phyloP scores from a whole-genome alignment of 2,329 filamentous ascomycete genomes.

The Penicillium sp. region DNA sequence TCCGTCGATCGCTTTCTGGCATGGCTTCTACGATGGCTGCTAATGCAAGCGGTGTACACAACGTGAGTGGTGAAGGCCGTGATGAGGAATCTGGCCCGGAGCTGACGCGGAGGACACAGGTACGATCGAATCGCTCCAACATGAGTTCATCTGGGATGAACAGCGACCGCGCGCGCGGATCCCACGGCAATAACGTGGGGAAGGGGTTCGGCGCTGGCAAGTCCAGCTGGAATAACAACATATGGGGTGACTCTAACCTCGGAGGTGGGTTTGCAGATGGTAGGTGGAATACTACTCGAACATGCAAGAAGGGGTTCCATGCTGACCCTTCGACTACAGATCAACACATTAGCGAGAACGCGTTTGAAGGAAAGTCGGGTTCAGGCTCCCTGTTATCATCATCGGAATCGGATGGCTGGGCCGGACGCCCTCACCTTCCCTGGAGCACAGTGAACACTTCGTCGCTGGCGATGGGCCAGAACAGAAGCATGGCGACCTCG shows the following conservation, averaged over 20 bases:
- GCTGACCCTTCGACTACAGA: conserved; percentile 23
- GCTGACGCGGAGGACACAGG: conserved; percentile 26
- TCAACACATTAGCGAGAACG: conserved; percentile 32
- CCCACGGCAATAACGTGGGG: conserved; percentile 45
- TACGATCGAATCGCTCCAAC: conserved; percentile 42
- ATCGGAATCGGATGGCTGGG: conserved; percentile 71
- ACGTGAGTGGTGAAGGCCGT: conserved; percentile 34
- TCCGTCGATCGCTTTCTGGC: conserved; percentile 24
- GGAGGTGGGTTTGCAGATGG: conserved; percentile 52
- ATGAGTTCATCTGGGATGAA: conserved; percentile 43
- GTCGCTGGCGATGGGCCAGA: conserved; percentile 49
- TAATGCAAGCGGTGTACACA: conserved; percentile 41
- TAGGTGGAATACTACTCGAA: no score
- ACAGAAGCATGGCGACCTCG: conserved; percentile 58
- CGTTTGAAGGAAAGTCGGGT: conserved; percentile 64
- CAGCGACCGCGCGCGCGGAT: conserved; percentile 39
- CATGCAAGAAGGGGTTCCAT: no score
- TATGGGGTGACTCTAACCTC: conserved; percentile 57
- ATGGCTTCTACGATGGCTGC: conserved; percentile 44
- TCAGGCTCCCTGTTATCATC: conserved; percentile 71
- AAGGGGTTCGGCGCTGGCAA: conserved; percentile 51
- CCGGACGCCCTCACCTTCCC: conserved; percentile 53
- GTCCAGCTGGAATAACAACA: conserved; percentile 51
- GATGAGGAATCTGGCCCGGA: background rate
- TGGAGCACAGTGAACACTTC: conserved; percentile 63